phyloP scores from a whole-genome alignment of 352 stramenopile genomes.

The Globisporangium alternatum region DNA sequence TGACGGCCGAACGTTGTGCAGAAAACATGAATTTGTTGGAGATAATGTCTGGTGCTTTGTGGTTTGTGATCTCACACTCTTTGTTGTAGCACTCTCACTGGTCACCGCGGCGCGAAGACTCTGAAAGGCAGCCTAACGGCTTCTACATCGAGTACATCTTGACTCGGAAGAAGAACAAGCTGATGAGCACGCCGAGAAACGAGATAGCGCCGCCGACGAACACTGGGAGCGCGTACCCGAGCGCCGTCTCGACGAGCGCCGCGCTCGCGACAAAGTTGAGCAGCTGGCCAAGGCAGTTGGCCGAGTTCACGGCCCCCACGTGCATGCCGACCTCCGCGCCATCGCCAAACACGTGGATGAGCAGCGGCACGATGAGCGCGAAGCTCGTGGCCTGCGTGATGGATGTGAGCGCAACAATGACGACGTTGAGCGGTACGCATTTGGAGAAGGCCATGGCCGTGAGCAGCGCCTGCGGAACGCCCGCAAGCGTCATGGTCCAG shows the following conservation, averaged over 20 bases:
- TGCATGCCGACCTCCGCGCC: constrained; percentile 42
- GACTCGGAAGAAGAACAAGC: constrained; percentile 55
- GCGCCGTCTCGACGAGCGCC: constrained; percentile 26
- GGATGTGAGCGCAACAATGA: constrained; percentile 37
- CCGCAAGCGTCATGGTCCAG: constrained; percentile 28
- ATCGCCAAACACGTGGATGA: constrained; percentile 44
- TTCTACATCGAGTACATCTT: constrained; percentile 78
- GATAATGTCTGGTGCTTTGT: neutral
- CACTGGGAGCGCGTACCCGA: constrained; percentile 27
- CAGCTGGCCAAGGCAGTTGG: constrained; percentile 47
- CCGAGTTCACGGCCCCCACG: constrained; percentile 51
- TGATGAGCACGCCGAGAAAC: constrained; percentile 58
- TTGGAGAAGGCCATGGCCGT: constrained; percentile 44
- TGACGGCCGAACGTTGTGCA: neutral
- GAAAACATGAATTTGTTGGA: neutral
- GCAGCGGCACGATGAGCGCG: constrained; percentile 43
- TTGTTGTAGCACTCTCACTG: neutral
- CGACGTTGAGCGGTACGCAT: constrained; percentile 27
- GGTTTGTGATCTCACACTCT: neutral
- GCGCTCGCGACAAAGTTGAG: constrained; percentile 49
- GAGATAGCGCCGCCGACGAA: constrained; percentile 38
- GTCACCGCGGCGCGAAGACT: neutral
- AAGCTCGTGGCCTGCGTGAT: constrained; percentile 46
- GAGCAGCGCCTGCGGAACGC: constrained; percentile 39
- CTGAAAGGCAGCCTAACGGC: neutral